Percentiles rank a stretch among this genome's conserved stretches.
phyloP scores from a whole-genome alignment of 2,329 filamentous ascomycete genomes.

The Thielaviopsis ethacetica region DNA sequence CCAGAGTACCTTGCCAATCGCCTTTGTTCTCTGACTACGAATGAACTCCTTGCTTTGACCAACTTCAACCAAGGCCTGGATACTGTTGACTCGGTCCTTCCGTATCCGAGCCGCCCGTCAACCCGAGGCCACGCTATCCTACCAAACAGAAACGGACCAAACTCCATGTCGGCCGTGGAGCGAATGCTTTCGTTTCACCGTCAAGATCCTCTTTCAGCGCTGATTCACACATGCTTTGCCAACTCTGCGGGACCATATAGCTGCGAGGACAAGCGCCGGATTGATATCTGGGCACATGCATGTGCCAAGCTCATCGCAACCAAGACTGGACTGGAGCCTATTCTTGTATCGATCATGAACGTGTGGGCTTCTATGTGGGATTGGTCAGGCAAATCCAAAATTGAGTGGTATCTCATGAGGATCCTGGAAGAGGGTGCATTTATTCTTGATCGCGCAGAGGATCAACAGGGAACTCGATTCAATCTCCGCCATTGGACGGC shows the following conservation, averaged over 20 bases:
- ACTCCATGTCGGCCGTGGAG: conserved; percentile 44
- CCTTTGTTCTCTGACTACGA: conserved; percentile 55
- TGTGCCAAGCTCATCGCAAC: conserved; percentile 69
- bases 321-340: conserved; percentile 60
- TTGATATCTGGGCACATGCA: conserved; percentile 75
- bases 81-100: conserved; percentile 67
- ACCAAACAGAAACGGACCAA: conserved; percentile 16
- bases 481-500: conserved; percentile 57
- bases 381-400: conserved; percentile 76
- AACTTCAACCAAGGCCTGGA: conserved; percentile 66
- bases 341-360: conserved; percentile 71
- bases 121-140: conserved; percentile 24
- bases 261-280: conserved; percentile 61
- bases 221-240: conserved; percentile 80
- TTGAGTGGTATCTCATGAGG: conserved; percentile 92
- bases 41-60: conserved; percentile 63
- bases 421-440: conserved; percentile 87
- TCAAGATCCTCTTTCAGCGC: conserved; percentile 67
- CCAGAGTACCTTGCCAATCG: conserved; percentile 75
- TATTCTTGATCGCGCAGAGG: conserved; percentile 69
- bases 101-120: conserved; percentile 41
- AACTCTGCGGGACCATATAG: conserved; percentile 70
- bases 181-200: conserved; percentile 77
- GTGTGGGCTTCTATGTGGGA: conserved; percentile 74
- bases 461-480: conserved; percentile 54